Evolutionary conservation across 192 early-diverging fungal species (phyloP), one percentile per base, ranked within the genome.

Genomic region (Coemansia umbellata): DNA sequence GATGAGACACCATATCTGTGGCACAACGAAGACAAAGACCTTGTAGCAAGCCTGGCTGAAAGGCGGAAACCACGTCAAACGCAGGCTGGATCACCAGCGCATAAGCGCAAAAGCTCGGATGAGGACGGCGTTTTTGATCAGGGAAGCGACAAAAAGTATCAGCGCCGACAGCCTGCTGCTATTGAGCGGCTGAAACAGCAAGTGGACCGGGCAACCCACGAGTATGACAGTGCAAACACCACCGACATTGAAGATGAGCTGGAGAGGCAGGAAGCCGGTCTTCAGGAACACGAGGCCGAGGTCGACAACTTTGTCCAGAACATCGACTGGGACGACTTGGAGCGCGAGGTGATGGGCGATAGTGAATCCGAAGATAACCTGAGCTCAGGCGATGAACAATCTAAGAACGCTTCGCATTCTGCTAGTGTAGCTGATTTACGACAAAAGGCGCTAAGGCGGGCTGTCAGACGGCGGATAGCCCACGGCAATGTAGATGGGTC

Each of bases 1-100:
- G 82, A 87, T 15, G 92, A 95, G 65, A 53, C 63, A 0, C 27
- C 54, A 1, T 94, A 92, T 50, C 35, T 81, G 37, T 74, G 61
- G 71, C 69, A 63, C 27, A 27, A 28, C 3, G 66, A 75, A 27
- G 66, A 75, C 47, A 41, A 35, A 48, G 55, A 47, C 1, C 31
- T 61, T 37, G 63, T 58, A 18, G 23, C 28, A 31, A 51, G 47
- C 26, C 9, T 33, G 5, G 32, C 24, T 8, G 42, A 42, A 11
- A 14, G 19, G 3, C 41, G 48, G 30, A 17, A 27, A 18, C 28
- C 53, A 19, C 55, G 51, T 1, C 30, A 43, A 47, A 14, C 14
- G n/a, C 8, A 26, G 14, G 21, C 43, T 3, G 43, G 15, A 5
- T 45, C 43, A 26, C 43, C 43, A 26, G 43, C 17, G 14, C 24